Evolutionary conservation across 257 asterid genomes (phyloP).

Genomic region (Solanum sitiens): DNA sequence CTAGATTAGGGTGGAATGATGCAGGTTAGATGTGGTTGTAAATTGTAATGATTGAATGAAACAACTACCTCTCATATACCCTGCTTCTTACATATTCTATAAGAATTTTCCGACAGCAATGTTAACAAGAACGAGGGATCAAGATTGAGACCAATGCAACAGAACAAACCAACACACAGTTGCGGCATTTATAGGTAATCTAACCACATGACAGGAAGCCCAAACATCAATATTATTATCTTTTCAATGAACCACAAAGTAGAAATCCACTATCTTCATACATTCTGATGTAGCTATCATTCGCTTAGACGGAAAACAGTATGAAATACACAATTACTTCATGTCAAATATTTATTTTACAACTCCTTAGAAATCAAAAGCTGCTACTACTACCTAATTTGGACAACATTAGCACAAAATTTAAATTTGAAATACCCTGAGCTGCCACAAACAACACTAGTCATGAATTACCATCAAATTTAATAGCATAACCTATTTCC

Average conservation of each 20-base stretch:
- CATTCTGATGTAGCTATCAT: not conserved
- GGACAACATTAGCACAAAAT: not conserved
- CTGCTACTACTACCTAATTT: not conserved
- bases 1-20: not conserved
- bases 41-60: not conserved
- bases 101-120: not conserved
- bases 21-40: not conserved
- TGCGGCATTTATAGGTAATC: not conserved
- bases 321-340: not conserved
- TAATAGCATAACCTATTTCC: not conserved
- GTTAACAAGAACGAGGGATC: not conserved
- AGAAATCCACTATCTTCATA: not conserved
- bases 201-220: not conserved
- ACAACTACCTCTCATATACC: not conserved
- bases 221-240: not conserved
- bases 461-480: not conserved
- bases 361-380: not conserved
- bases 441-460: not conserved
- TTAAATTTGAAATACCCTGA: not conserved
- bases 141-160: not conserved
- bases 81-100: not conserved
- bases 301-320: not conserved
- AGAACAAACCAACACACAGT: not conserved
- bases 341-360: not conserved
- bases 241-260: not conserved